Percentiles rank a stretch among this genome's conserved stretches.
phyloP scores from a whole-genome alignment of 202 grass and related monocot genomes.

The Carex arenaria region DNA sequence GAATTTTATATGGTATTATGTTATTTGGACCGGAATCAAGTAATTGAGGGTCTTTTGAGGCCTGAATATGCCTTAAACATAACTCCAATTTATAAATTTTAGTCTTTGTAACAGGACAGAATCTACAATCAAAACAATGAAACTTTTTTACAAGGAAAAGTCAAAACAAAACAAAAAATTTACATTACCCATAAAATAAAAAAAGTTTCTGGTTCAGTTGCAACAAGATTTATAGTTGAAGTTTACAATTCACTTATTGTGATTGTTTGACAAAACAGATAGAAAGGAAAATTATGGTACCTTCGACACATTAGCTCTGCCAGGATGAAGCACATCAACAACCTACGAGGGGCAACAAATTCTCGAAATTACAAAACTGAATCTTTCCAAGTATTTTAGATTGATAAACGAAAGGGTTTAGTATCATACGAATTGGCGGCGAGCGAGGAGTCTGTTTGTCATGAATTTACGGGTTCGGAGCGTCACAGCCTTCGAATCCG shows the following conservation, averaged over 20 bases:
- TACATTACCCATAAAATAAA: background rate
- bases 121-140: background rate
- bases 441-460: constrained; percentile 67
- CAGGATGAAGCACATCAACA: constrained; percentile 59
- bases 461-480: constrained; percentile 67
- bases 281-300: constrained; percentile 13
- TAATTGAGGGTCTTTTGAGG: background rate
- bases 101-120: background rate
- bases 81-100: background rate
- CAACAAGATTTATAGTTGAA: background rate
- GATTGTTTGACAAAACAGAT: background rate
- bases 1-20: background rate
- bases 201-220: background rate
- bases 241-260: background rate
- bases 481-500: constrained; percentile 61
- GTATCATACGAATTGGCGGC: constrained; percentile 50
- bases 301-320: constrained; percentile 61
- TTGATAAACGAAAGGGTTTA: background rate
- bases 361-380: background rate
- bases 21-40: background rate
- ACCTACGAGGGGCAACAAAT: constrained; percentile 24
- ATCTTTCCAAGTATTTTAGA: background rate
- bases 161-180: background rate
- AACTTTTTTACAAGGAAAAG: background rate
- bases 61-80: background rate